These are phyloP conservation scores for Prunella vulgaris DNA, from an alignment of 257 asterid genomes.

Conservation along the genomic window DNA sequence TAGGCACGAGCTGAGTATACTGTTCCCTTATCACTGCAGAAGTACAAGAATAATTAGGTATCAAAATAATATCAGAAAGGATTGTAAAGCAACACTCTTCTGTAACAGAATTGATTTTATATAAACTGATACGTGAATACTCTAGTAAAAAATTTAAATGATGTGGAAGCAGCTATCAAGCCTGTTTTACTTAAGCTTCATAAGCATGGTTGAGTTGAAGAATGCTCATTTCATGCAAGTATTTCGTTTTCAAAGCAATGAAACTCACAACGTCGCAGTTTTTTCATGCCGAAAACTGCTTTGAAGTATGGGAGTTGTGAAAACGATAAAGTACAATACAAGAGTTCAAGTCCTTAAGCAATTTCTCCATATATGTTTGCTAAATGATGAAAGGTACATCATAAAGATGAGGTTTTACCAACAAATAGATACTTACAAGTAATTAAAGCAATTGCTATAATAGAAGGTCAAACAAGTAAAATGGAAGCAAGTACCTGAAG, in stretches of 20 bases:
- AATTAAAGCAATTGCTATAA: neutral
- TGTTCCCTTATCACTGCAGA: conserved; percentile 83
- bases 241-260: neutral
- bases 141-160: neutral
- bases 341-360: neutral
- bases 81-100: neutral
- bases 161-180: neutral
- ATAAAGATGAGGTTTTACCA: neutral
- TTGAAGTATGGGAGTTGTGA: no score
- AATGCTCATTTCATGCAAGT: neutral
- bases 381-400: neutral
- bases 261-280: neutral
- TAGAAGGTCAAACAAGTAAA: conserved; percentile 4
- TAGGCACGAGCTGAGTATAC: conserved; percentile 89
- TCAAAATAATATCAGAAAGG: neutral
- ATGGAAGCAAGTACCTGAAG: conserved; percentile 63
- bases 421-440: neutral
- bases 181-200: no score
- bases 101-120: neutral
- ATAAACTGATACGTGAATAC: neutral
- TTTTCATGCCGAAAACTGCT: neutral
- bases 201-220: no score
- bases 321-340: no score
- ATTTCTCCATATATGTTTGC: neutral
- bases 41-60: neutral